A percentile compares a stretch with the other conserved stretches of the same genome.
phyloP scores from a whole-genome alignment of 2,329 filamentous ascomycete genomes.

The Colletotrichum noveboracense region DNA sequence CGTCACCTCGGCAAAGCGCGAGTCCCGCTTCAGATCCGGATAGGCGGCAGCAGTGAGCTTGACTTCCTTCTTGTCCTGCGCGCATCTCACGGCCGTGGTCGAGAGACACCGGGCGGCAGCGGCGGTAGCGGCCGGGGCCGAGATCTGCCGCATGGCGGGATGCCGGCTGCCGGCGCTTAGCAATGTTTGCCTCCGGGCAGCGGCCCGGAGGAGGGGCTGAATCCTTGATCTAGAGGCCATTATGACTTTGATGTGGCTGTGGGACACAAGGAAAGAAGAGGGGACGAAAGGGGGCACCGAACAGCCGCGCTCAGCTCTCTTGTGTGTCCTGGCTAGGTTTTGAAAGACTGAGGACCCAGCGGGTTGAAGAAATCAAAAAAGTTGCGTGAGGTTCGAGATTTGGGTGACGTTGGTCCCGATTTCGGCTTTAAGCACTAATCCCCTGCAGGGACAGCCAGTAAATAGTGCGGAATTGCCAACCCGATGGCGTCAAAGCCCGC shows the following conservation, averaged over 20 bases:
- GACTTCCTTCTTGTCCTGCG: conserved; percentile 24
- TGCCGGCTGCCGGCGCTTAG: conserved; percentile 11
- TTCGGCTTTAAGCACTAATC: conserved; percentile 15
- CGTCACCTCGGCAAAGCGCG: conserved; percentile 76
- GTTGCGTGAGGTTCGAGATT: background rate
- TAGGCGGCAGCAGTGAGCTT: conserved; percentile 88
- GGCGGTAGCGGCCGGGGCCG: conserved; percentile 8
- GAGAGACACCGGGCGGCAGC: conserved; percentile 4
- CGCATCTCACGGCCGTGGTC: conserved; percentile 13
- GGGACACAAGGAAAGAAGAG: background rate
- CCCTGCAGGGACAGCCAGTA: background rate
- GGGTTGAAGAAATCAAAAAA: background rate
- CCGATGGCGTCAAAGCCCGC: background rate
- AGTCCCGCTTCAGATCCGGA: conserved; percentile 80
- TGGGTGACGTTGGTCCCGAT: background rate
- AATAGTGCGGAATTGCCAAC: background rate
- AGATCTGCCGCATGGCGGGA: background rate
- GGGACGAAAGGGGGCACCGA: background rate
- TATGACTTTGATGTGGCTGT: background rate
- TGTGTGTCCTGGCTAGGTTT: background rate
- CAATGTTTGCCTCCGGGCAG: conserved; percentile 22
- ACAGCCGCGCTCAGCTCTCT: background rate
- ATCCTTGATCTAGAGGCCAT: conserved; percentile 25
- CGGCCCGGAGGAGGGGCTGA: conserved; percentile 21
- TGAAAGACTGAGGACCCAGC: background rate